Evolutionary conservation across 805 yeast species (phyloP), one percentile per base, ranked within the genome.

Genomic region (Scheffersomyces coipomensis): DNA sequence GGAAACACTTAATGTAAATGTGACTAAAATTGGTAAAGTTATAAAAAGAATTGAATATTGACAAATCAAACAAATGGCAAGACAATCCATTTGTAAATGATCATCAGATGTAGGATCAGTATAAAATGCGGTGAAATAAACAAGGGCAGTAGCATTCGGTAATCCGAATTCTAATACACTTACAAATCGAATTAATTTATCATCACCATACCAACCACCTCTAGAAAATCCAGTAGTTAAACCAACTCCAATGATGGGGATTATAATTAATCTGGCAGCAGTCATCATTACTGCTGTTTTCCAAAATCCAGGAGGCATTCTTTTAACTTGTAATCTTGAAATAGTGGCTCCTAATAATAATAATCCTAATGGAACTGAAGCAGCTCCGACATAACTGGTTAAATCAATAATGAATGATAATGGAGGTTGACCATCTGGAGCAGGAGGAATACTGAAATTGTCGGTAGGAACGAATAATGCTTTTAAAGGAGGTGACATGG

Each of bases 401-500:
- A 83, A 79, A 55, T 91, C 96, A 79, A 91, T 85, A 4, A 90
- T 40, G 47, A 90, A 90, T 25, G 88, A 88, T 22, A 91, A 68
- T 0, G 95, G 90, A 0, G 97, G 97, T 40, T 72, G 69, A 1
- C 73, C 70, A 60, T 91, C 98, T 0, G 98, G 98, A 0, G 97
- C 97, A 36, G 75, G 52, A 6, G 77, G 84, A 21, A 89, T 73
- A 44, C 73, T 60, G 36, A 56, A 51, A 2, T 33, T 33, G 11
- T 55, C 53, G 4, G 58, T 45, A 9, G 39, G 33, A 5, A 70
- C 70, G 48, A 74, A 74, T 6, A 74, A 66, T 0, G 88, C 83
- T 44, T 83, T 79, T 2, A 85, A 65, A 76, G 96, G 91, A 1
- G 97, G 96, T n/a, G 91, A 73, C 85, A 91, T 81, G 4, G 91